Evolutionary conservation across 1,284 basidiomycete species (phyloP).

Genomic region (Polyporus tsugae): DNA sequence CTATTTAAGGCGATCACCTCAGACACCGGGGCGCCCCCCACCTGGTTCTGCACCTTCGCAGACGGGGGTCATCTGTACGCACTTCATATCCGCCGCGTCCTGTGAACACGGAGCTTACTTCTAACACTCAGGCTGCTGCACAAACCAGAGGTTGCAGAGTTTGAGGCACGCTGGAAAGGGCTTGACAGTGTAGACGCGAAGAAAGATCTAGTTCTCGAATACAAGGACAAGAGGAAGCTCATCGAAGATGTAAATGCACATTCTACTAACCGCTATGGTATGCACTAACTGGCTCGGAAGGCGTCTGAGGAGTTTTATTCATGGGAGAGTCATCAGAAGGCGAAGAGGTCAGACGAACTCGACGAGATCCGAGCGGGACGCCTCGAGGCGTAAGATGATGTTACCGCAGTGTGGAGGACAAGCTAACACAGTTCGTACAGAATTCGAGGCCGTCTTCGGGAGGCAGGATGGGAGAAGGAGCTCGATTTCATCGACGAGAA

Average conservation of each 20-base stretch:
- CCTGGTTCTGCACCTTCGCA: neutral
- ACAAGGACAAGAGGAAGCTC: neutral
- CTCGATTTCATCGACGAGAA: neutral
- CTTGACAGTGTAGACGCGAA: neutral
- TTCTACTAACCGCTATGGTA: neutral
- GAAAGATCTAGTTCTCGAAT: neutral
- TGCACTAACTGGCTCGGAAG: neutral
- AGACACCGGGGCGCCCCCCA: neutral
- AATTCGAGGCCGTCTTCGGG: neutral
- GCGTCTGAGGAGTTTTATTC: neutral
- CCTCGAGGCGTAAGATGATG: neutral
- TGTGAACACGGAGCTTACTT: neutral
- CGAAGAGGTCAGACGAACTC: constrained; percentile 3
- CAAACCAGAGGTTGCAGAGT: neutral
- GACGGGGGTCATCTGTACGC: neutral
- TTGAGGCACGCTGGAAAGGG: neutral
- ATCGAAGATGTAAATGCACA: neutral
- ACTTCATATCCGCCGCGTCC: neutral
- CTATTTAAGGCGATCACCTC: neutral
- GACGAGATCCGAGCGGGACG: constrained; percentile 5
- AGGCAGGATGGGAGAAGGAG: neutral
- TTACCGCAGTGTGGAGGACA: neutral
- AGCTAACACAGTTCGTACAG: neutral
- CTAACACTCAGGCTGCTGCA: neutral
- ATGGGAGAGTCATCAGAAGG: constrained; percentile 3